These are phyloP conservation scores for Arxiozyma slooffiae DNA, from an alignment of 1,139 yeast species.

Conservation along the genomic window DNA sequence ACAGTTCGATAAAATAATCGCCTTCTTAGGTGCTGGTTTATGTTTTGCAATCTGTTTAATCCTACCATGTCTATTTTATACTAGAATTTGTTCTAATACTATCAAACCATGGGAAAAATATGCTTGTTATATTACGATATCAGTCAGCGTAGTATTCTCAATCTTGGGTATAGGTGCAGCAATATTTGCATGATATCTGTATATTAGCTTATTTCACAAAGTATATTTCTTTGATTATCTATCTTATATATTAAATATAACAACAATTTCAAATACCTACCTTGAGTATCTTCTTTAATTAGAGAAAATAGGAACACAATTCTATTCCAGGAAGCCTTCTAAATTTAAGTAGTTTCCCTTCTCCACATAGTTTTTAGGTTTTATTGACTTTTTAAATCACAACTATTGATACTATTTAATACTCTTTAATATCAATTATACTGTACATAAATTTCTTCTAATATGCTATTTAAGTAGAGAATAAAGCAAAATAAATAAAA, in stretches of 20 bases:
- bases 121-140: conserved; percentile 40
- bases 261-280: not conserved
- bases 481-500: no score
- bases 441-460: not conserved
- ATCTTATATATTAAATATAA: no score
- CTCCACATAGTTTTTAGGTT: not conserved
- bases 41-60: conserved; percentile 75
- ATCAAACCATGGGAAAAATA: conserved; percentile 35
- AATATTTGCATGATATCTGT: conserved; percentile 29
- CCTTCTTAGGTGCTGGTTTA: conserved; percentile 72
- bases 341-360: not conserved
- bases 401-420: no score
- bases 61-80: conserved; percentile 64
- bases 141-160: conserved; percentile 40
- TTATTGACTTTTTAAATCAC: not conserved
- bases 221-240: not conserved
- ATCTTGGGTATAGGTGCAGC: conserved; percentile 43
- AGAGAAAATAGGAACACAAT: not conserved
- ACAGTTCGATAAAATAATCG: conserved; percentile 73
- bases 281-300: no score
- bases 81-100: conserved; percentile 44
- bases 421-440: not conserved
- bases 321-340: not conserved
- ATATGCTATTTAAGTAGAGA: not conserved
- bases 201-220: not conserved